These are phyloP conservation scores for Beta vulgaris DNA, from an alignment of 148 eudicot genomes.

Conservation along the genomic window DNA sequence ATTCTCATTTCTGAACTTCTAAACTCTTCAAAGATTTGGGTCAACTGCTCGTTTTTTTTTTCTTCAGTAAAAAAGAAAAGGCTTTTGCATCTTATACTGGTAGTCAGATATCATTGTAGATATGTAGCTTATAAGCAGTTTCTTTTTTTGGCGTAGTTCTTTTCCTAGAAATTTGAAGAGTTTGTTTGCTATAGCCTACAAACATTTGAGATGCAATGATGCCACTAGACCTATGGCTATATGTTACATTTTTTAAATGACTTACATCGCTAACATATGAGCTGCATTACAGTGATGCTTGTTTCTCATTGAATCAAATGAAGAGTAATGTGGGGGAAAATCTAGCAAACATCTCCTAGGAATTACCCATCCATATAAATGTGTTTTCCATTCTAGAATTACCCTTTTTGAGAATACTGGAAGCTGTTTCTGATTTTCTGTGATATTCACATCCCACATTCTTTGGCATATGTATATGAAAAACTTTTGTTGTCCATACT, in stretches of 20 bases:
- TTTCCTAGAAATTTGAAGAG: not conserved
- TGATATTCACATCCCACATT: not conserved
- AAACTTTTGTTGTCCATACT: not conserved
- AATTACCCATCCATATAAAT: not conserved
- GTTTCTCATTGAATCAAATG: not conserved
- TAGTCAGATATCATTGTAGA: not conserved
- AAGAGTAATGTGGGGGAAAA: not conserved
- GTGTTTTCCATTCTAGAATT: not conserved
- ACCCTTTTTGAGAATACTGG: not conserved
- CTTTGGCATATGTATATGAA: not conserved
- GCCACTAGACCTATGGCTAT: not conserved
- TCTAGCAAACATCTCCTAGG: not conserved
- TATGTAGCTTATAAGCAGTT: not conserved
- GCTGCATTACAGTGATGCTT: not conserved
- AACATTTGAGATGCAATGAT: not conserved
- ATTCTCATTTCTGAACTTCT: not conserved
- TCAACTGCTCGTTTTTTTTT: too few relatives aligned
- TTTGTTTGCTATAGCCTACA: not conserved
- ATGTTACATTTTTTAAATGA: not conserved
- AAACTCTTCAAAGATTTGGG: not conserved
- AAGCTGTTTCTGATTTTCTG: not conserved
- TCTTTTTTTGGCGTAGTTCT: not conserved
- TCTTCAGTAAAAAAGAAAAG: not conserved
- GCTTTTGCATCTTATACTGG: constrained; percentile 13
- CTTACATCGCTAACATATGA: not conserved